Evolutionary conservation across 371 early-diverging fungal genomes (phyloP), one percentile per base, ranked within the genome.

Genomic region (Mucor irregularis): DNA sequence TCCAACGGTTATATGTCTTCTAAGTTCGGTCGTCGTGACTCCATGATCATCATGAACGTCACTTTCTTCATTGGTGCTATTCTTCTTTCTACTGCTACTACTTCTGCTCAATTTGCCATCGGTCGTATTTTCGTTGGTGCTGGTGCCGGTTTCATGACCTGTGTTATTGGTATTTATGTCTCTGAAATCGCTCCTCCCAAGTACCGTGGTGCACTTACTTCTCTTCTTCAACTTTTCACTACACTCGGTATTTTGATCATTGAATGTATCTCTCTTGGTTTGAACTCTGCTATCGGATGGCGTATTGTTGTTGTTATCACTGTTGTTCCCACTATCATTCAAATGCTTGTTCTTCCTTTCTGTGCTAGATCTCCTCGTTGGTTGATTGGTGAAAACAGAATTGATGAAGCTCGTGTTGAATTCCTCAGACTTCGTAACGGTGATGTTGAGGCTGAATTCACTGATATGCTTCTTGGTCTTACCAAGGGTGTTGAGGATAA

Each of bases 61-160:
- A 69, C 79, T 29, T 89, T 85, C 66, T 69, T 91, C 26, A 57
- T 84, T 26, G 89, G 92, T 35, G 82, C 85, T n/a, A 48, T 86
- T 14, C 63, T 88, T 2, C 72, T 92, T 17, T 76, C 82, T 21
- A 56, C 81, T 22, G 69, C 88, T 8, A 82, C 80, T 9, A 76
- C 80, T 4, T 67, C 76, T 45, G 82, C 69, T 17, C 85, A 85
- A 61, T 86, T 94, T 49, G 84, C 83, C 45, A 33, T 90, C 43
- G 96, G 93, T 0, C 86, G 98, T 50, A 76, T 96, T 58, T 60
- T 94, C 31, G 78, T 86, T 42, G 98, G 98, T 48, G 65, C 91
- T 47, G 95, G 86, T 6, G 81, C 88, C 34, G 97, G 96, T 17
- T 74, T 90, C 8, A 85, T 88, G 49, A 88, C 92, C 34, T 89